Base-by-base conservation (phyloP, 1,284 basidiomycete genomes). In the Marasmius tenuissimus region DNA sequence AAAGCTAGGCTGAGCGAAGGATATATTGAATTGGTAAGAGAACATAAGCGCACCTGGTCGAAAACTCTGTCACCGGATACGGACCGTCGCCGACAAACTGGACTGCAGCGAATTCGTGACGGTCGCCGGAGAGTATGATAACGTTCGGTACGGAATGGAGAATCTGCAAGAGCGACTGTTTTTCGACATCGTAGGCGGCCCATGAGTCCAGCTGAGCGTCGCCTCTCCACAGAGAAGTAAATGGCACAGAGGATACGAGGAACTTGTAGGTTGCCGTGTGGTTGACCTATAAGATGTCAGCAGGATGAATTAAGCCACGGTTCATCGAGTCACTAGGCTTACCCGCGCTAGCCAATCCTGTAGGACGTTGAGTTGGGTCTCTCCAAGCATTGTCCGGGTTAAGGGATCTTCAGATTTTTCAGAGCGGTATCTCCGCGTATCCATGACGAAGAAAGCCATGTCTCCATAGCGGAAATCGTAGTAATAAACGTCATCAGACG, bases 201-300 rank as follows among this genome's bases (percentile, higher is more conserved):
- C 91, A 94, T 1, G 87, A 85, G 72, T 91, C 91, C 37, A 73
- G 72, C 57, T 81, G 80, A 0, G 87, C 89, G 69, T 92, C 88
- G 62, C 85, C 79, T 2, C 79, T 83, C 91, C 92, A 94, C 16
- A 93, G 81, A 0, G 85, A 85, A 47, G 89, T 92, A 74, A 95
- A 89, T 0, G 92, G 92, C 3, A 93, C 89, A 9, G 88, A 90
- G 11, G 85, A 83, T 22, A 91, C 83, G 60, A 95, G 80, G 71
- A 95, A 93, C 74, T 94, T 94, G 83, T 92, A 94, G 0, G 89
- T 86, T 3, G 86, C 81, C 0, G 92, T 94, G 59, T 78, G 72
- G 74, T 94, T 94, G 52, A 88, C 88, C 82, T 87, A 39, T 42
- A 50, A n/a, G 22, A 4, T 2, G 51, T 16, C 27, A 8, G 45